A percentile compares a stretch with the other conserved stretches of the same genome.
Conservation (phyloP, 306 rosid species). For the Gillenia trifoliata region DNA sequence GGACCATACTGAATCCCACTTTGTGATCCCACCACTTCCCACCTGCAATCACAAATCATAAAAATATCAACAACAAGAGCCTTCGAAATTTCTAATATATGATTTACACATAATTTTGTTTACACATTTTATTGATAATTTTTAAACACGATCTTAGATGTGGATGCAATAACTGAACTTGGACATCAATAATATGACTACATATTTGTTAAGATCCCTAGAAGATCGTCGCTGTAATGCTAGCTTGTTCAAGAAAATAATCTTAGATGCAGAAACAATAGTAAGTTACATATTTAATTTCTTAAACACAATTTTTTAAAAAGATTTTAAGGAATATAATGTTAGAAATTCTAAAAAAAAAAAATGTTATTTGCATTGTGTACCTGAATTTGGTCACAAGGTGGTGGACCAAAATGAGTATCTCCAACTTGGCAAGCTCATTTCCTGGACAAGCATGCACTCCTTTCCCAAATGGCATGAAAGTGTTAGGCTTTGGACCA, state of each 20-base stretch:
- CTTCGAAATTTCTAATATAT: neutral
- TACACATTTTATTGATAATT: neutral
- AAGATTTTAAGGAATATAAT: too few relatives aligned
- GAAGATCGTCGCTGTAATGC: too few relatives aligned
- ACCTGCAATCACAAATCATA: slow-evolving; percentile 45
- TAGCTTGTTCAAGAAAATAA: too few relatives aligned
- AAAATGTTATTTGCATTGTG: neutral
- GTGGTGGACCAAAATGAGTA: slow-evolving; percentile 65
- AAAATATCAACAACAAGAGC: neutral
- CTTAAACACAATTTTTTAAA: too few relatives aligned
- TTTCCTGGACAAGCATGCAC: slow-evolving; percentile 88
- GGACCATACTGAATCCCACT: slow-evolving; percentile 80
- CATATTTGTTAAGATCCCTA: too few relatives aligned
- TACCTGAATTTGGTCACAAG: slow-evolving; percentile 71
- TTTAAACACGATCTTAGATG: too few relatives aligned
- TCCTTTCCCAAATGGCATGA: slow-evolving; percentile 92
- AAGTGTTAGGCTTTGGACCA: slow-evolving; percentile 68
- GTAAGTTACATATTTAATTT: too few relatives aligned
- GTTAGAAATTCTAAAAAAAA: too few relatives aligned
- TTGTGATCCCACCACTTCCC: slow-evolving; percentile 62
- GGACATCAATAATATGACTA: too few relatives aligned
- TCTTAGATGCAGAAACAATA: too few relatives aligned
- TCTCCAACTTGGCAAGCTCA: slow-evolving; percentile 82
- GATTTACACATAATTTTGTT: neutral
- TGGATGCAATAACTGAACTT: too few relatives aligned